phyloP scores from a whole-genome alignment of 1,284 basidiomycete species.

The Cystobasidium slooffiae region DNA sequence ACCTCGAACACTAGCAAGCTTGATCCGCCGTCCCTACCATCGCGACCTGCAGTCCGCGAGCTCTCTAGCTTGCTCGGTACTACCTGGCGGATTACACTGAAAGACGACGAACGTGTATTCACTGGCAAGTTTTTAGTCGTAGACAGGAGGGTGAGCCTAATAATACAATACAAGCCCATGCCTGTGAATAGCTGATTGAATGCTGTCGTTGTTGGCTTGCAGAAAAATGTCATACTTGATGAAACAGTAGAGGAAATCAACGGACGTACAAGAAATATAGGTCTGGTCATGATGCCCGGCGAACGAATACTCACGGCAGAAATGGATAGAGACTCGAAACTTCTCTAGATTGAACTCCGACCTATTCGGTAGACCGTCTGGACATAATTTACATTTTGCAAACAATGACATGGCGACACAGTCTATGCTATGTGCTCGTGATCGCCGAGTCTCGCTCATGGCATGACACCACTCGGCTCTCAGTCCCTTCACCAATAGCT shows the following conservation, averaged over 20 bases:
- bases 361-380: too few species aligned
- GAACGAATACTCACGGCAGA: constrained; percentile 11
- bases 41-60: neutral
- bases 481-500: too few species aligned
- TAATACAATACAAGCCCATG: neutral
- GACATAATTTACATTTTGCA: too few species aligned
- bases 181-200: neutral
- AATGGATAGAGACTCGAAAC: constrained; percentile 30
- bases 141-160: constrained; percentile 21
- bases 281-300: constrained; percentile 38
- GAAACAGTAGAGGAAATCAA: constrained; percentile 26
- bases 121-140: constrained; percentile 28
- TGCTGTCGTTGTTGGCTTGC: neutral
- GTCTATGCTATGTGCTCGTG: too few species aligned
- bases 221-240: constrained; percentile 38
- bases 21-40: neutral
- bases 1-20: too few species aligned
- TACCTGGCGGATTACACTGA: constrained; percentile 32
- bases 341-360: too few species aligned
- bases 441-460: too few species aligned
- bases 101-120: constrained; percentile 19
- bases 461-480: too few species aligned
- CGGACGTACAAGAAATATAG: constrained; percentile 21
- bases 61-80: constrained; percentile 17
- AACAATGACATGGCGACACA: too few species aligned